Evolutionary conservation across 2,329 filamentous ascomycete genomes (phyloP).

Genomic region (Penicillium capsulatum): DNA sequence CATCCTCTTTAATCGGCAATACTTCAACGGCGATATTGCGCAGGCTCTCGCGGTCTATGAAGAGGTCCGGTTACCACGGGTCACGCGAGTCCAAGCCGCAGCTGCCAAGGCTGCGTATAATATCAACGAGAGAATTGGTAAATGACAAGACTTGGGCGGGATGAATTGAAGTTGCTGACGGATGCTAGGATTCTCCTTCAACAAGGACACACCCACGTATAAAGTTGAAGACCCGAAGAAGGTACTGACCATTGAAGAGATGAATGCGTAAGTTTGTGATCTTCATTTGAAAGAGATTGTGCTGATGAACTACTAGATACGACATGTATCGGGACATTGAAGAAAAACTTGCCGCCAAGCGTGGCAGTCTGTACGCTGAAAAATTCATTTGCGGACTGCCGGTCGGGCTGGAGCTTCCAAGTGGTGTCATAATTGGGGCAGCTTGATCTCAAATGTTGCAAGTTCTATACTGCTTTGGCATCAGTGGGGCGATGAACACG

Average conservation of each 20-base stretch:
- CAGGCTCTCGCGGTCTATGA: slow-evolving; percentile 51
- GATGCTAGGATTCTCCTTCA: slow-evolving; percentile 56
- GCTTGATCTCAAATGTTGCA: neutral
- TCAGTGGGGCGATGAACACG: too few relatives aligned
- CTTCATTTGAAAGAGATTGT: neutral
- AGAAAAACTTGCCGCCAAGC: slow-evolving; percentile 41
- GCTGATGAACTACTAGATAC: slow-evolving; percentile 40
- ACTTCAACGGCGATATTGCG: slow-evolving; percentile 48
- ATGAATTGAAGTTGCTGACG: slow-evolving; percentile 12
- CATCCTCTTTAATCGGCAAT: slow-evolving; percentile 53
- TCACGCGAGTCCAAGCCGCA: slow-evolving; percentile 54
- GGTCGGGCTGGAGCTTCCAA: slow-evolving; percentile 42
- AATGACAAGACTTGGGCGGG: slow-evolving; percentile 11
- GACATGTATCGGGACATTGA: slow-evolving; percentile 58
- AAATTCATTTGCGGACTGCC: slow-evolving; percentile 46
- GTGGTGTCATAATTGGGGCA: slow-evolving; percentile 25
- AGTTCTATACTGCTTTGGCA: too few relatives aligned
- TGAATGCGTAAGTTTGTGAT: slow-evolving; percentile 58
- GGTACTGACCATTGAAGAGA: slow-evolving; percentile 64
- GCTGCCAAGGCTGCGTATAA: slow-evolving; percentile 57
- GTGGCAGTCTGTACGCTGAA: slow-evolving; percentile 30
- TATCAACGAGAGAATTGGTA: slow-evolving; percentile 60
- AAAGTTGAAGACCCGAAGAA: slow-evolving; percentile 59
- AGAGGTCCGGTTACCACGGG: slow-evolving; percentile 52
- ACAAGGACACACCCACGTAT: slow-evolving; percentile 55